Evolutionary conservation across 1,139 yeast species (phyloP).

Genomic region (Magnusiomyces suaveolens): DNA sequence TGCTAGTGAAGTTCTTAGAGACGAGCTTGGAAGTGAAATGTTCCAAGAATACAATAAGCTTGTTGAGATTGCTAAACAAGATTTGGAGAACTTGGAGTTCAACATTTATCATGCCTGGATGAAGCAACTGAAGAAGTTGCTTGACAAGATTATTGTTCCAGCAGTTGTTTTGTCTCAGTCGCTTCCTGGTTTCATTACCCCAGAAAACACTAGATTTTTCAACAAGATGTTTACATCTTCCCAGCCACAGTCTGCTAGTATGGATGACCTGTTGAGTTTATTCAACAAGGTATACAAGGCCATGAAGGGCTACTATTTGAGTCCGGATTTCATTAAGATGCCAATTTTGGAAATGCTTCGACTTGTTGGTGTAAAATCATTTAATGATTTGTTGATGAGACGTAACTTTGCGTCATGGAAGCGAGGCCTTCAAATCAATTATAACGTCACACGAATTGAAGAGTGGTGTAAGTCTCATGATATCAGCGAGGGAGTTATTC

Average conservation of each 20-base stretch:
- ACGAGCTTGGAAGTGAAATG: slow-evolving; percentile 84
- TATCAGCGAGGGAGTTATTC: slow-evolving; percentile 79
- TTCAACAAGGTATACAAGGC: slow-evolving; percentile 91
- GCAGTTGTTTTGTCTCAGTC: slow-evolving; percentile 93
- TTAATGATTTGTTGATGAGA: slow-evolving; percentile 92
- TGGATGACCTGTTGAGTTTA: slow-evolving; percentile 89
- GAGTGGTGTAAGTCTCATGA: slow-evolving; percentile 98
- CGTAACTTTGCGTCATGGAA: slow-evolving; percentile 96
- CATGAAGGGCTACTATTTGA: slow-evolving; percentile 84
- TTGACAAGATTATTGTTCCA: slow-evolving; percentile 85
- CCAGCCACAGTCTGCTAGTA: slow-evolving; percentile 57
- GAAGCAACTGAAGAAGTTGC: slow-evolving; percentile 85
- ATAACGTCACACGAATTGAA: slow-evolving; percentile 90
- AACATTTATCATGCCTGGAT: slow-evolving; percentile 96
- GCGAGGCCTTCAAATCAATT: slow-evolving; percentile 92
- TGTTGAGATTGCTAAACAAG: slow-evolving; percentile 88
- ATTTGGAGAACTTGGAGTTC: slow-evolving; percentile 84
- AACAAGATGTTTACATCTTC: slow-evolving; percentile 66
- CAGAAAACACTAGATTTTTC: slow-evolving; percentile 76
- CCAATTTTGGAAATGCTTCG: slow-evolving; percentile 76
- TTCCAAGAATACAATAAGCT: slow-evolving; percentile 82
- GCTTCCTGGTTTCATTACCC: slow-evolving; percentile 90
- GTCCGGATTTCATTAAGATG: slow-evolving; percentile 73
- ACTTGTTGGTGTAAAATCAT: slow-evolving; percentile 87
- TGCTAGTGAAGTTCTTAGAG: slow-evolving; percentile 67